Conservation (phyloP, 129 eudicot species). For the Flaveria trinervia region DNA sequence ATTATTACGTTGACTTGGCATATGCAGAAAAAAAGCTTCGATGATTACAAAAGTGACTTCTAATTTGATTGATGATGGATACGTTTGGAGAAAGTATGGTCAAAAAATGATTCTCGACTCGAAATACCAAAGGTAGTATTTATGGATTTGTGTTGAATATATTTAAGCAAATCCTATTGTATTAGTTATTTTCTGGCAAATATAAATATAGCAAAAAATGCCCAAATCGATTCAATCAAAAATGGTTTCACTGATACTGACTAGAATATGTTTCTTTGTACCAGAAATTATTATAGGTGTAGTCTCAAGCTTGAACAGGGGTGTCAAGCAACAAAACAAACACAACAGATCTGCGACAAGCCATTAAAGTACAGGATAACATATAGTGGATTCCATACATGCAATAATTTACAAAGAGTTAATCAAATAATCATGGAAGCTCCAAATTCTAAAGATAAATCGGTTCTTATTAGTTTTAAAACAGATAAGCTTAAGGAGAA, state of each 20-base stretch:
- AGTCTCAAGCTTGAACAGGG: slow-evolving; percentile 64
- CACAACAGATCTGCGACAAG: slow-evolving; percentile 40
- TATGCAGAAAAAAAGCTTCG: slow-evolving; percentile 44
- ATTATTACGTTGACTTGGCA: neutral
- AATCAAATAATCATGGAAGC: slow-evolving; percentile 36
- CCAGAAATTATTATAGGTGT: slow-evolving; percentile 62
- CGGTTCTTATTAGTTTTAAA: neutral
- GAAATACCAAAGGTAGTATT: slow-evolving; percentile 51
- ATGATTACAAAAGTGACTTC: slow-evolving; percentile 23
- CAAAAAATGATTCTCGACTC: slow-evolving; percentile 60
- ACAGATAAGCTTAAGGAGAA: neutral
- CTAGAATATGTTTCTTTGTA: neutral
- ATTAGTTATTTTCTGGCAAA: neutral
- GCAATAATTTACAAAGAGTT: slow-evolving; percentile 32
- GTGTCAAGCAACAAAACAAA: slow-evolving; percentile 59
- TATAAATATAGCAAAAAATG: neutral
- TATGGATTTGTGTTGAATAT: neutral
- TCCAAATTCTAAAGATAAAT: slow-evolving; percentile 20
- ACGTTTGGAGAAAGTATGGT: slow-evolving; percentile 87
- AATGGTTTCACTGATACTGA: neutral
- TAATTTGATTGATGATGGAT: slow-evolving; percentile 51
- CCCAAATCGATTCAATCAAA: neutral
- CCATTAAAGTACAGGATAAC: slow-evolving; percentile 45
- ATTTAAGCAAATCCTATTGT: neutral
- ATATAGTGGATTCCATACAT: slow-evolving; percentile 51